phyloP scores from a whole-genome alignment of 352 stramenopile genomes.

The Globisporangium cylindrosporum region DNA sequence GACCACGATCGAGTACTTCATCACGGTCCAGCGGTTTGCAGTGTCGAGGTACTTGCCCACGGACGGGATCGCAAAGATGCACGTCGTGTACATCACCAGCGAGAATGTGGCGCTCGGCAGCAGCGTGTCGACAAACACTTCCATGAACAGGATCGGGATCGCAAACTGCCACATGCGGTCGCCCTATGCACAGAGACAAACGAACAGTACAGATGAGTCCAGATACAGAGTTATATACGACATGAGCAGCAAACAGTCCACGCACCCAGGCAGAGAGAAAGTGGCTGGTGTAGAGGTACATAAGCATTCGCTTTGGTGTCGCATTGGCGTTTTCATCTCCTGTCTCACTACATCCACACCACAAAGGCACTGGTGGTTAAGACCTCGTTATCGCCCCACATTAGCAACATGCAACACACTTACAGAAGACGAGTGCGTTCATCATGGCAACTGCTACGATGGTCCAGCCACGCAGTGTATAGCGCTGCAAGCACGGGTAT shows the following conservation, averaged over 20 bases:
- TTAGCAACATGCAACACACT: too few relatives aligned
- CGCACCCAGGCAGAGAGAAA: conserved; percentile 74
- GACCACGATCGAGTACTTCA: conserved; percentile 67
- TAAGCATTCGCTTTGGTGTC: conserved; percentile 35
- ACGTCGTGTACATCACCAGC: conserved; percentile 70
- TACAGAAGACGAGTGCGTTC: conserved; percentile 37
- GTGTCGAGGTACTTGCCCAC: conserved; percentile 62
- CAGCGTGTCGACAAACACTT: conserved; percentile 81
- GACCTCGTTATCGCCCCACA: too few relatives aligned
- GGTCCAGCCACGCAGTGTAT: conserved; percentile 35
- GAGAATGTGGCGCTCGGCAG: conserved; percentile 74
- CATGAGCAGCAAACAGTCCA: not conserved
- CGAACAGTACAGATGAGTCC: not conserved
- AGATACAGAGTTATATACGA: not conserved
- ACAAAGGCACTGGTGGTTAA: too few relatives aligned
- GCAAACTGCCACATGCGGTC: conserved; percentile 84
- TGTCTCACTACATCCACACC: not conserved
- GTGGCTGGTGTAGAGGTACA: conserved; percentile 74
- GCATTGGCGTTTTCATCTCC: not conserved
- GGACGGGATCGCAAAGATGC: conserved; percentile 65
- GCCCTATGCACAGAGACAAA: conserved; percentile 29
- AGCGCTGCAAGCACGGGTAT: conserved; percentile 39
- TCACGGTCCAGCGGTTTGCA: conserved; percentile 63
- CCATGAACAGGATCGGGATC: conserved; percentile 81
- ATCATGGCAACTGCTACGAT: conserved; percentile 6